Base-by-base conservation (phyloP, 495 filamentous ascomycete species). In the Talaromyces wortmannii region DNA sequence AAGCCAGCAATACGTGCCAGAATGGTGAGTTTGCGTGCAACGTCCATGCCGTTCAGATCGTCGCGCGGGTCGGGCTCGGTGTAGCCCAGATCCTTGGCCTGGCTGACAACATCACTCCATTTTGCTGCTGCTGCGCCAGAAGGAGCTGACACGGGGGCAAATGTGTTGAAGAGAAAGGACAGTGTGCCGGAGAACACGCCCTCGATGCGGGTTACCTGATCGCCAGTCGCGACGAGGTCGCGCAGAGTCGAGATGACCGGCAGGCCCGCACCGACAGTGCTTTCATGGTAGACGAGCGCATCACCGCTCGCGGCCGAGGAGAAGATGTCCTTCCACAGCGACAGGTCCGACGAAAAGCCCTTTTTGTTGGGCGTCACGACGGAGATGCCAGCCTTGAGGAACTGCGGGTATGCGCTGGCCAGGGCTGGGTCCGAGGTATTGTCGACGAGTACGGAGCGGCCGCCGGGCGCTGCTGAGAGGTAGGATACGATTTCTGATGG, bases 301-400 rank as follows among this genome's bases (percentile, higher is more conserved):
- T 84, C 84, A 0, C 76, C 80, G 52, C 74, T 59, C 48, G 76
- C 73, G 5, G 84, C 84, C 0, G 85, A 77, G 15, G 74, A 63
- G 65, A 92, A 90, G 63, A 97, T 96, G 47, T 83, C 79, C 57
- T 88, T 76, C 90, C 91, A 98, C 47, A 95, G 74, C 53, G 79
- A 72, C 52, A 88, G 79, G 32, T 79, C 81, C 33, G 83, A 80
- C 3, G 89, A 92, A 71, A 98, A 97, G 5, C 87, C 92, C 70
- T 97, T 97, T 76, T 98, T 98, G 78, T 96, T 98, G 12, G 94
- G 91, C 0, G 94, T 97, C 32, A 96, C 91, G 66, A 97, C 82
- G 61, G 80, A 88, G 72, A 98, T 86, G 10, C 92, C 92, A 31
- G 81, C 76, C 54, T 77, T 74, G 55, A 98, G 79, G 67, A 92